A percentile compares a stretch with the other conserved stretches of the same genome.
Evolutionary conservation across 768 basidiomycete species (phyloP).

Genomic region (Russula griseocarnosa): DNA sequence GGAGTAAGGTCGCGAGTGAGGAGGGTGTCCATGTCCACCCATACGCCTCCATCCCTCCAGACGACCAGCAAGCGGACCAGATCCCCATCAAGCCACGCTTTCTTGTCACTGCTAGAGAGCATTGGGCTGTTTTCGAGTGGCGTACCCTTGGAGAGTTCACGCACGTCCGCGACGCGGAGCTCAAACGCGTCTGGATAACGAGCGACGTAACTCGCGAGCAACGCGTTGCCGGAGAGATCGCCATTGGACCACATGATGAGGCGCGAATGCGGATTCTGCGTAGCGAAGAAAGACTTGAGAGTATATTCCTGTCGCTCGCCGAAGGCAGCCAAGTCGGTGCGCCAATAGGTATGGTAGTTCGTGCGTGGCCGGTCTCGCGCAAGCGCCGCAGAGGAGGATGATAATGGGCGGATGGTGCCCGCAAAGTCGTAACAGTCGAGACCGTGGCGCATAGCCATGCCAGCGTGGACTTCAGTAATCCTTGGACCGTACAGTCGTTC

Average conservation of each 20-base stretch:
- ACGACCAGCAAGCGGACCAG: slow-evolving; percentile 81
- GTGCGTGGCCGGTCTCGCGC: slow-evolving; percentile 42
- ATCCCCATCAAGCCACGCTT: slow-evolving; percentile 95
- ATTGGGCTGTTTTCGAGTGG: slow-evolving; percentile 62
- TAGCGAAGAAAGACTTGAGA: slow-evolving; percentile 91
- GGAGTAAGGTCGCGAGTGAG: slow-evolving; percentile 84
- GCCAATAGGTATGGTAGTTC: slow-evolving; percentile 92
- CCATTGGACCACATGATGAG: slow-evolving; percentile 93
- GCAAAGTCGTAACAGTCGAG: slow-evolving; percentile 94
- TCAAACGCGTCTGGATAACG: slow-evolving; percentile 70
- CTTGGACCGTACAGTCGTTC: slow-evolving; percentile 60
- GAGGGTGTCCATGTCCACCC: slow-evolving; percentile 97
- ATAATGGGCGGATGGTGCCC: slow-evolving; percentile 54
- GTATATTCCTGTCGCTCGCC: slow-evolving; percentile 82
- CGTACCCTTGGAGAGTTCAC: slow-evolving; percentile 66
- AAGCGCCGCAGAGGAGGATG: background rate
- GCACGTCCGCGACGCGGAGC: slow-evolving; percentile 65
- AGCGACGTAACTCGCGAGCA: slow-evolving; percentile 55
- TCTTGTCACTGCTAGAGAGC: slow-evolving; percentile 59
- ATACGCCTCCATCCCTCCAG: slow-evolving; percentile 89
- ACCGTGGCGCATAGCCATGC: slow-evolving; percentile 70
- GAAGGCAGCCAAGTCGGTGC: slow-evolving; percentile 81
- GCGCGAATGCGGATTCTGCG: slow-evolving; percentile 63
- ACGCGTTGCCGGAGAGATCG: slow-evolving; percentile 52
- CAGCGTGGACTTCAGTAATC: slow-evolving; percentile 71